Evolutionary conservation across 805 yeast species (phyloP).

Genomic region (Metschnikowia lachancei): DNA sequence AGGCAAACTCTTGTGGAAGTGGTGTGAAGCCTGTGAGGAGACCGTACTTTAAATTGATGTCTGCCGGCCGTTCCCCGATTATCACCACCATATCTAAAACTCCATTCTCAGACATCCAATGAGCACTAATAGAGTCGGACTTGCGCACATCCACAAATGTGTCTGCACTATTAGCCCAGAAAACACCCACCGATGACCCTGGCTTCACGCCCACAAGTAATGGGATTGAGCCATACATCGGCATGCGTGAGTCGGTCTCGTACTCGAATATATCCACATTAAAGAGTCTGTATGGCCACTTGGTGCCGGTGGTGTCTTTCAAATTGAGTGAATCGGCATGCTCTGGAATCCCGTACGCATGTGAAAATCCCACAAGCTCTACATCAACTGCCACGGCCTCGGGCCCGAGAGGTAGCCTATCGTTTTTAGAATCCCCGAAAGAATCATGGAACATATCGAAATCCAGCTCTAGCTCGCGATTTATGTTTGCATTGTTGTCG

Average conservation of each 20-base stretch:
- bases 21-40: conserved; percentile 66
- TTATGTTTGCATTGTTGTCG: conserved; percentile 25
- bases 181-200: conserved; percentile 64
- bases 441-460: conserved; percentile 68
- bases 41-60: conserved; percentile 61
- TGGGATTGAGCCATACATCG: conserved; percentile 96
- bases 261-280: conserved; percentile 97
- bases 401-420: conserved; percentile 76
- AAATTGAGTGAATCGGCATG: conserved; percentile 81
- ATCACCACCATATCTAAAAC: conserved; percentile 70
- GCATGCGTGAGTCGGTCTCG: conserved; percentile 72
- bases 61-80: conserved; percentile 55
- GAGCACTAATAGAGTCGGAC: conserved; percentile 48
- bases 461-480: conserved; percentile 56
- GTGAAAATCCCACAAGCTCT: conserved; percentile 53
- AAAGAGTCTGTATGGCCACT: conserved; percentile 77
- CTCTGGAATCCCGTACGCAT: conserved; percentile 94
- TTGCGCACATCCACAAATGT: conserved; percentile 76
- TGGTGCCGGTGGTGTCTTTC: conserved; percentile 59
- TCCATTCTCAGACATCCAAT: conserved; percentile 95
- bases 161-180: conserved; percentile 93
- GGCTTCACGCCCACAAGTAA: conserved; percentile 69
- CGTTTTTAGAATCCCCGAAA: conserved; percentile 64
- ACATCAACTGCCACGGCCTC: conserved; percentile 85
- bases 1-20: conserved; percentile 72